Evolutionary conservation across 371 early-diverging fungal genomes (phyloP).

Genomic region (Mucor velutinosus): DNA sequence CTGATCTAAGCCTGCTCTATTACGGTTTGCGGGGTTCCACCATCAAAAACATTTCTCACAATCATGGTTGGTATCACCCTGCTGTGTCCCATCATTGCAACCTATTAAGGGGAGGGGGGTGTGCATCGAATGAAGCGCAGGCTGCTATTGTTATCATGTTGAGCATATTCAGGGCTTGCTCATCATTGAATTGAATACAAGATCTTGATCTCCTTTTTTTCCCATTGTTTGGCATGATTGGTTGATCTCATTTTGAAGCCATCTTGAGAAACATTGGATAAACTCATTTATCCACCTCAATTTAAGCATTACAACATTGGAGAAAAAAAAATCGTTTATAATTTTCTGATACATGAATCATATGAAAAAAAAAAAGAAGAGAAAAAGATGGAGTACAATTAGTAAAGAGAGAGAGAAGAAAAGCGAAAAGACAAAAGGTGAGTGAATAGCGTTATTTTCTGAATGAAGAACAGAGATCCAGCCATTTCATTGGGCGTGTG

Average conservation of each 20-base stretch:
- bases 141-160: too few species aligned
- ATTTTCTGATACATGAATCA: neutral
- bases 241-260: neutral
- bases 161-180: too few species aligned
- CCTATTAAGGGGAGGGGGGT: too few species aligned
- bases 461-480: neutral
- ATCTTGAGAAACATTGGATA: neutral
- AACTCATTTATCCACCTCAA: neutral
- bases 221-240: neutral
- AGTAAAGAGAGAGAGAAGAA: neutral
- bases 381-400: neutral
- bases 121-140: too few species aligned
- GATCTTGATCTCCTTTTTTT: neutral
- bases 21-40: neutral
- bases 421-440: neutral
- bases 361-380: neutral
- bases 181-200: too few species aligned
- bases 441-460: neutral
- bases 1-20: neutral
- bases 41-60: conserved; percentile 1
- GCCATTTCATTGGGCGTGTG: neutral
- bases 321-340: neutral
- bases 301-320: neutral
- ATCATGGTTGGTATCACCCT: neutral
- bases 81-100: too few species aligned